Evolutionary conservation across 2,329 filamentous ascomycete genomes (phyloP), one percentile per base, ranked within the genome.

Genomic region (Colletotrichum eleusines): DNA sequence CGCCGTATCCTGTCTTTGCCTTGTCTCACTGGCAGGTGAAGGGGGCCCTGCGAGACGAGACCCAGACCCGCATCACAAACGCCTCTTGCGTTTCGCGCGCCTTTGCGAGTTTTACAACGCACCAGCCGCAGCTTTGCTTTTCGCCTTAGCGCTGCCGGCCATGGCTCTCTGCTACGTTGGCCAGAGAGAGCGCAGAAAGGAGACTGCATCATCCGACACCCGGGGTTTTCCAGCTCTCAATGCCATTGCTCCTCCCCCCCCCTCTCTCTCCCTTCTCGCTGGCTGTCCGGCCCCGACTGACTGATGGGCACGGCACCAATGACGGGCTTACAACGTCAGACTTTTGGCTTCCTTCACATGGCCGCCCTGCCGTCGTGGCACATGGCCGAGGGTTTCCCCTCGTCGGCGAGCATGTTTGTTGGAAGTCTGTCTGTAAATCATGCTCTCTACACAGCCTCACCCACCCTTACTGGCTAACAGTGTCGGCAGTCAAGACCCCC

Each of bases 331-430:
- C 40, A 59, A 11, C 38, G 46, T 33, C 50, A 33, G 31, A n/a
- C 28, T 20, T 12, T n/a, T 18, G 33, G 35, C 51, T n/a, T 23
- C 12, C 20, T 20, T 28, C 44, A 20, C 42, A 50, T 61, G 42
- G 23, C 26, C 58, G 20, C 28, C 42, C 26, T 3, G 60, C 31
- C 48, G 20, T 57, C 33, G 33, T 12, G 14, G 67, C 63, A 35
- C 57, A 33, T 62, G 48, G 33, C 35, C 54, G 66, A 61, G 67
- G 63, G 55, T 55, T 57, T 12, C 44, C 44, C 67, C 67, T 61
- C 38, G 67, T 57, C 50, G 67, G 48, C 66, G 63, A 50, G 50
- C 20, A 66, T 44, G 66, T 54, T 66, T 26, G 65, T 38, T 46
- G 31, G 54, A 65, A 48, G 63, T 48, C 54, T 60, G 55, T 69